Evolutionary conservation across 2,329 filamentous ascomycete genomes (phyloP).

Genomic region (Onygenales sp.): DNA sequence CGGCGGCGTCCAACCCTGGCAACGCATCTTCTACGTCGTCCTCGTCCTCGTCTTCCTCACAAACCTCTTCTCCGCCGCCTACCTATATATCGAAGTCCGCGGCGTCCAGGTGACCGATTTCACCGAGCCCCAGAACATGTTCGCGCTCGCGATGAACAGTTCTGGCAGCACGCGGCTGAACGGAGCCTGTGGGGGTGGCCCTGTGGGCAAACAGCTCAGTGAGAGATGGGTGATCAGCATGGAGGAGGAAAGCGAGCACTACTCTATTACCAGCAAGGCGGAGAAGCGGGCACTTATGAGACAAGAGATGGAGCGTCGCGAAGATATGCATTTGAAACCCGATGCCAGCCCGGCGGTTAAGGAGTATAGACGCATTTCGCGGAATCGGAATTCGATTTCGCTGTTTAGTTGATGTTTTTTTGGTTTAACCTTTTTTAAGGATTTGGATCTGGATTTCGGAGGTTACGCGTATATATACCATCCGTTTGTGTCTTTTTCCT

Average conservation of each 20-base stretch:
- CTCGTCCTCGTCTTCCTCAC: conserved; percentile 57
- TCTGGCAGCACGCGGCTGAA: conserved; percentile 43
- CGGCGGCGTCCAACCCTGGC: conserved; percentile 51
- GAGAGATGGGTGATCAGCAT: conserved; percentile 36
- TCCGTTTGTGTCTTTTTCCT: background rate
- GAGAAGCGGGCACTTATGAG: conserved; percentile 11
- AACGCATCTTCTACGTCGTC: conserved; percentile 58
- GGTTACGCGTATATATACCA: background rate
- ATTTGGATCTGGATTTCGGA: background rate
- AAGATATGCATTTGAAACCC: conserved; percentile 9
- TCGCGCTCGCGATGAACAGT: conserved; percentile 60
- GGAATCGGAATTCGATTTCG: conserved; percentile 17
- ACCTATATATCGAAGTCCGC: conserved; percentile 47
- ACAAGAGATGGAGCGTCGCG: conserved; percentile 4
- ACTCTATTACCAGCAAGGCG: conserved; percentile 36
- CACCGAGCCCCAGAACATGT: conserved; percentile 67
- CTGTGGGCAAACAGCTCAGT: conserved; percentile 40
- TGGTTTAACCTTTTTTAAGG: background rate
- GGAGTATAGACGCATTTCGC: conserved; percentile 25
- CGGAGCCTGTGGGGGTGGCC: conserved; percentile 49
- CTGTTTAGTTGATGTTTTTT: conserved; percentile 16
- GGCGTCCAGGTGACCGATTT: conserved; percentile 64
- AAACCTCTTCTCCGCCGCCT: conserved; percentile 56
- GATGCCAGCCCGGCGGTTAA: conserved; percentile 22
- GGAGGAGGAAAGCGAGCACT: conserved; percentile 42